Conservation (phyloP, 2,329 filamentous ascomycete genomes). For the Fonsecaea erecta region DNA sequence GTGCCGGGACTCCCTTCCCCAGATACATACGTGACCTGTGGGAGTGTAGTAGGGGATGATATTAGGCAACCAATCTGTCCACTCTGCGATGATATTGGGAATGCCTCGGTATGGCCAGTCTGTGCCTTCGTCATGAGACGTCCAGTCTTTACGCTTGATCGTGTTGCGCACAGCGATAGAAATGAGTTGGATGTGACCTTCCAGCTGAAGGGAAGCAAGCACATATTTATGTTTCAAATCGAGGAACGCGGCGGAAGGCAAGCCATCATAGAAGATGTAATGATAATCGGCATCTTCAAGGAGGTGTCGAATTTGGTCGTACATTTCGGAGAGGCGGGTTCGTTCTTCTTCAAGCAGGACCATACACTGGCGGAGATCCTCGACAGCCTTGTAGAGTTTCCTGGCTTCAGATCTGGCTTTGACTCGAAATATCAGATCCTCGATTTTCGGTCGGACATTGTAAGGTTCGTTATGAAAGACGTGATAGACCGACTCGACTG, state of each 20-base stretch:
- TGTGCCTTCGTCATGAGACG: constrained; percentile 26
- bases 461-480: constrained; percentile 65
- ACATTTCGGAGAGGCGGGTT: constrained; percentile 20
- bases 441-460: constrained; percentile 60
- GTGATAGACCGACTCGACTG: constrained; percentile 61
- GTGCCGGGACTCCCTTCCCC: constrained; percentile 19
- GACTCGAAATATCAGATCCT: constrained; percentile 36
- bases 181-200: constrained; percentile 32
- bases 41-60: constrained; percentile 45
- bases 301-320: constrained; percentile 25
- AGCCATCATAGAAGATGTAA: constrained; percentile 22
- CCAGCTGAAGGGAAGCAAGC: constrained; percentile 25
- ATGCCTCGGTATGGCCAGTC: constrained; percentile 45
- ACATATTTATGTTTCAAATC: constrained; percentile 31
- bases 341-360: constrained; percentile 29
- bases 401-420: constrained; percentile 16
- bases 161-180: constrained; percentile 24
- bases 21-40: constrained; percentile 45
- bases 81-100: constrained; percentile 55
- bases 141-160: constrained; percentile 35
- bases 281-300: constrained; percentile 8
- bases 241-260: constrained; percentile 31
- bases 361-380: constrained; percentile 28
- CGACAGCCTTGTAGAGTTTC: constrained; percentile 14
- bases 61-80: constrained; percentile 53